phyloP scores from a whole-genome alignment of 345 rosid species.

The Eucalyptus regnans region DNA sequence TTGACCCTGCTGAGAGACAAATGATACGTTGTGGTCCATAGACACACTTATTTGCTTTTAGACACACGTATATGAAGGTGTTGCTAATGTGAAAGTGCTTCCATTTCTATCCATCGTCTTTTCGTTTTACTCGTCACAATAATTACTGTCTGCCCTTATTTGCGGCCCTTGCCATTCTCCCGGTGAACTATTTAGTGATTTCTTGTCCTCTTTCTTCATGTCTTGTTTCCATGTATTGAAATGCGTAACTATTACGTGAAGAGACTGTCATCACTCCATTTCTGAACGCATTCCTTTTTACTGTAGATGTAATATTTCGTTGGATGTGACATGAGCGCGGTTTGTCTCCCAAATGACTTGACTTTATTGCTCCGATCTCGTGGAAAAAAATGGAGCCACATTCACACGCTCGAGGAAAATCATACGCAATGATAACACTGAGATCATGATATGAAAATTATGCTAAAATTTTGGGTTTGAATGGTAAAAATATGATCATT shows the following conservation, averaged over 20 bases:
- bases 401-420: not conserved
- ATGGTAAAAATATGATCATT: not conserved
- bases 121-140: not conserved
- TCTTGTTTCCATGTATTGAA: not conserved
- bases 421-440: not conserved
- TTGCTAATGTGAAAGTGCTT: not conserved
- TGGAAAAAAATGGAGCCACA: not conserved
- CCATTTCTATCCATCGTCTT: not conserved
- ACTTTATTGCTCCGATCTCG: not conserved
- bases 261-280: not conserved
- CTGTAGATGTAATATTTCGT: not conserved
- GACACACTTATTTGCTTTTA: not conserved
- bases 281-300: not conserved
- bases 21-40: not conserved
- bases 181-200: not conserved
- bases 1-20: not conserved
- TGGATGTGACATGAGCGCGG: slow-evolving; percentile 14
- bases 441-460: not conserved
- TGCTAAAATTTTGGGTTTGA: not conserved
- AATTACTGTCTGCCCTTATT: not conserved
- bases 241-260: not conserved
- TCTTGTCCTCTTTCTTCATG: not conserved
- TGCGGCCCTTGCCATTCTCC: not conserved
- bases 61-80: not conserved
- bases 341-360: not conserved